Conservation (phyloP, 257 asterid species). For the Marsdenia floribunda region DNA sequence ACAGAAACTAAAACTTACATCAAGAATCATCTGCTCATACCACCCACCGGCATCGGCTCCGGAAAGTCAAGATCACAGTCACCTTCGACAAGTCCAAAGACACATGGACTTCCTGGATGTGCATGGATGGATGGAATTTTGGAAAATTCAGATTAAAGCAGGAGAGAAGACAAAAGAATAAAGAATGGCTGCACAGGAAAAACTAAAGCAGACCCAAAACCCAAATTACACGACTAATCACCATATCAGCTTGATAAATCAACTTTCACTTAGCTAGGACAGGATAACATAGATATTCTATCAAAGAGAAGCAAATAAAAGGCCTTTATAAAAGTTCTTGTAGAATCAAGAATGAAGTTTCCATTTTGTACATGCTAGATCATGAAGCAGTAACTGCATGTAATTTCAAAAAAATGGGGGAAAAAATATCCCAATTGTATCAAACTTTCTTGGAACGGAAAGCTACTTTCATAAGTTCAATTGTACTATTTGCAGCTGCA, state of each 20-base stretch:
- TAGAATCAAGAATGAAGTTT: too few relatives aligned
- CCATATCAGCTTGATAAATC: neutral
- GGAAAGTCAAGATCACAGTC: slow-evolving; percentile 91
- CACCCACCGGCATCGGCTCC: slow-evolving; percentile 95
- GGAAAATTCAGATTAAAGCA: neutral
- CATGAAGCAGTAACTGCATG: too few relatives aligned
- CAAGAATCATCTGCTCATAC: slow-evolving; percentile 31
- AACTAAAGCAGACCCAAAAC: neutral
- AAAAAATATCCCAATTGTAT: too few relatives aligned
- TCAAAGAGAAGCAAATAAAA: too few relatives aligned
- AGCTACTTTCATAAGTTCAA: too few relatives aligned
- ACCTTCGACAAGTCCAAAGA: slow-evolving; percentile 92
- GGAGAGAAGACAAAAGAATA: neutral
- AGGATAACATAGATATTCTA: neutral
- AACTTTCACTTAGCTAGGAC: neutral
- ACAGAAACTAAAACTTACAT: neutral
- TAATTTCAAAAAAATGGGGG: too few relatives aligned
- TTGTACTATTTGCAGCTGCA: too few relatives aligned
- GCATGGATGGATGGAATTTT: slow-evolving; percentile 68
- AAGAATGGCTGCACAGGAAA: neutral
- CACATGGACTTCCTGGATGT: slow-evolving; percentile 97
- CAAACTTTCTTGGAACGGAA: too few relatives aligned
- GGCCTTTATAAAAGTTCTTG: too few relatives aligned
- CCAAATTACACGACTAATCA: neutral
- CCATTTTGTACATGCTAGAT: too few relatives aligned